phyloP scores from a whole-genome alignment of 1,284 basidiomycete genomes.

The Cystobasidium sp. region DNA sequence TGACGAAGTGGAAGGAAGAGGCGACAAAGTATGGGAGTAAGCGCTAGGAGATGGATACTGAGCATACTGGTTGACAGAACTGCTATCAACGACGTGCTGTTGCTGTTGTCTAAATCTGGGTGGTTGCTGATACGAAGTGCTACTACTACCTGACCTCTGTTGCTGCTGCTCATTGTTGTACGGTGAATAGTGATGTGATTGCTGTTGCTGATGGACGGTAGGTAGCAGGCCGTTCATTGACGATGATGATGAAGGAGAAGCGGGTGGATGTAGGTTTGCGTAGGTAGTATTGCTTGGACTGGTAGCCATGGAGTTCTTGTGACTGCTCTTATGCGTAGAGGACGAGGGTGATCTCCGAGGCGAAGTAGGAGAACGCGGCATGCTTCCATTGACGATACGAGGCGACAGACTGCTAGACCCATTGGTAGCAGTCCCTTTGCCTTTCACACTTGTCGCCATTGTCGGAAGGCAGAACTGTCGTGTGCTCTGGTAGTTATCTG shows the following conservation, averaged over 20 bases:
- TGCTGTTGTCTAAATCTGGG: conserved; percentile 15
- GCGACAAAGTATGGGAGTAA: conserved; percentile 3
- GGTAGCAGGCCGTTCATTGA: neutral
- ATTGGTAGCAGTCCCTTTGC: neutral
- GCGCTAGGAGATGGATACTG: neutral
- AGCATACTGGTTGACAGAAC: conserved; percentile 1
- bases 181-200: conserved; percentile 2
- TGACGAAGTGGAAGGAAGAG: conserved; percentile 7
- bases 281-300: neutral
- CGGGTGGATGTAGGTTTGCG: neutral
- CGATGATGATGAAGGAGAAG: neutral
- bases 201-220: conserved; percentile 1
- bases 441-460: conserved; percentile 12
- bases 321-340: neutral
- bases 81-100: neutral
- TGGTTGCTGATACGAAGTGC: conserved; percentile 3
- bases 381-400: conserved; percentile 1
- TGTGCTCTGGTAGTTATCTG: neutral
- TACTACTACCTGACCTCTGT: neutral
- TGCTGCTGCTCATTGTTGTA: conserved; percentile 9
- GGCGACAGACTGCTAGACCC: conserved; percentile 9
- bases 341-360: neutral
- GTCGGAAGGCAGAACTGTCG: neutral
- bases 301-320: neutral
- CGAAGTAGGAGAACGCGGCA: conserved; percentile 9